Percentiles rank a stretch among this genome's conserved stretches.
These are phyloP conservation scores for Chlamydomonas reinhardtii DNA, from an alignment of 163 green algal species.

Conservation along the genomic window DNA sequence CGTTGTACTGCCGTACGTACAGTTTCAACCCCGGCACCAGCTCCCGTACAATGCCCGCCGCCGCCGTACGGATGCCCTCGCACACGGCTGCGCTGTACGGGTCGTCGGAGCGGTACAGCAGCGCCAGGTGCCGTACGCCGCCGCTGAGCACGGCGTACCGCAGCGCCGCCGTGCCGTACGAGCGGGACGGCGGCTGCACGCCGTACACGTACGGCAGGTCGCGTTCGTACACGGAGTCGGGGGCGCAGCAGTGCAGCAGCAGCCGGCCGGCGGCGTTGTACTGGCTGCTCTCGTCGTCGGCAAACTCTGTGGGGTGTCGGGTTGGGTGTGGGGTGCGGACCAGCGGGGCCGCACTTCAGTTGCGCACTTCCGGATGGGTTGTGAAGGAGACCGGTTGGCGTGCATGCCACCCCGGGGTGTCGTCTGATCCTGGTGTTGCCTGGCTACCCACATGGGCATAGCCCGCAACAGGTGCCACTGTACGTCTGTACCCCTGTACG, in stretches of 20 bases:
- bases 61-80: not conserved
- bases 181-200: constrained; percentile 8
- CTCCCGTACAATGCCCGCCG: not conserved
- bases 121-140: not conserved
- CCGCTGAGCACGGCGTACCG: not conserved
- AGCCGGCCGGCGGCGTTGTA: not conserved
- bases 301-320: not conserved
- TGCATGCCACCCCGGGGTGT: too few species aligned
- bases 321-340: not conserved
- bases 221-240: not conserved
- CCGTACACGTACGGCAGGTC: constrained; percentile 4
- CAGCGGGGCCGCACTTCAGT: too few species aligned
- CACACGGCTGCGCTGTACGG: constrained; percentile 15
- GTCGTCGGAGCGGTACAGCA: constrained; percentile 4
- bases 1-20: not conserved
- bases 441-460: too few species aligned
- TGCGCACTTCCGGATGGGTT: too few species aligned
- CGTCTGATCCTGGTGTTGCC: too few species aligned
- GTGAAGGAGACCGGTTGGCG: too few species aligned
- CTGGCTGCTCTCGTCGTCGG: not conserved
- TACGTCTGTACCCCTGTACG: too few species aligned
- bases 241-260: constrained; percentile 20
- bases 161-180: not conserved
- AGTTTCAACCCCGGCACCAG: too few species aligned
- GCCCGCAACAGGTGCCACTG: too few species aligned